These are phyloP conservation scores for Parascedosporium putredinis DNA, from an alignment of 2,329 filamentous ascomycete genomes.

Conservation along the genomic window DNA sequence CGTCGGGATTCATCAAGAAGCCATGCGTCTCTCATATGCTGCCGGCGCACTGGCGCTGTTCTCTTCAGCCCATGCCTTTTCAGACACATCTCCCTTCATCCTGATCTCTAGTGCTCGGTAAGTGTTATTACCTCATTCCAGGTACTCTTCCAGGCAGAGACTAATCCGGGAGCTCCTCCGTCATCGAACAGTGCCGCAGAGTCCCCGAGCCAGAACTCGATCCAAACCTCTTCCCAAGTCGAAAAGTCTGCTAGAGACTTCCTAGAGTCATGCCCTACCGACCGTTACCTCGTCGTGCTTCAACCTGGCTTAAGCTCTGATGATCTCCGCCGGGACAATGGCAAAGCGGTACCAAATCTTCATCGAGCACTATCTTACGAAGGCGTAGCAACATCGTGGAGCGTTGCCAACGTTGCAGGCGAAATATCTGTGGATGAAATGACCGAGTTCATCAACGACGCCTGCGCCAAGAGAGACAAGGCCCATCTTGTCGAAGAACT, in stretches of 20 bases:
- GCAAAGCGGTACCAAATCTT: slow-evolving; percentile 34
- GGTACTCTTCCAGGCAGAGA: too few species aligned
- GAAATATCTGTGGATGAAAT: slow-evolving; percentile 31
- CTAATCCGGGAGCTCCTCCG: slow-evolving; percentile 13
- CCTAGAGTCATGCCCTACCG: slow-evolving; percentile 59
- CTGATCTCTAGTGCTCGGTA: slow-evolving; percentile 79
- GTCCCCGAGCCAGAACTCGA: slow-evolving; percentile 24
- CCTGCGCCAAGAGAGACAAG: slow-evolving; percentile 32
- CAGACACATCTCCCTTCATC: slow-evolving; percentile 80
- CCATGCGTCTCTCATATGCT: slow-evolving; percentile 45
- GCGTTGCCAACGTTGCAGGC: slow-evolving; percentile 49
- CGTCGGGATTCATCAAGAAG: neutral
- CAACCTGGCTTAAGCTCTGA: slow-evolving; percentile 63
- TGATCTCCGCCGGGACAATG: slow-evolving; percentile 43
- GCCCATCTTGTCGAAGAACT: slow-evolving; percentile 28
- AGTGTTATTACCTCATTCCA: slow-evolving; percentile 23
- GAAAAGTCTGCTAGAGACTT: slow-evolving; percentile 33
- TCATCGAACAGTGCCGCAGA: slow-evolving; percentile 22
- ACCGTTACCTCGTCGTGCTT: slow-evolving; percentile 65
- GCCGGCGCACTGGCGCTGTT: slow-evolving; percentile 42
- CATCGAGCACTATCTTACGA: slow-evolving; percentile 27
- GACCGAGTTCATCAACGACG: slow-evolving; percentile 30
- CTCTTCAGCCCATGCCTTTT: slow-evolving; percentile 59
- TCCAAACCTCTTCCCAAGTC: slow-evolving; percentile 35
- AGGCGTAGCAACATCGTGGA: slow-evolving; percentile 28